A percentile compares a stretch with the other conserved stretches of the same genome.
These are phyloP conservation scores for Sporothrix pseudoabietina DNA, from an alignment of 2,329 filamentous ascomycete genomes.

Conservation along the genomic window DNA sequence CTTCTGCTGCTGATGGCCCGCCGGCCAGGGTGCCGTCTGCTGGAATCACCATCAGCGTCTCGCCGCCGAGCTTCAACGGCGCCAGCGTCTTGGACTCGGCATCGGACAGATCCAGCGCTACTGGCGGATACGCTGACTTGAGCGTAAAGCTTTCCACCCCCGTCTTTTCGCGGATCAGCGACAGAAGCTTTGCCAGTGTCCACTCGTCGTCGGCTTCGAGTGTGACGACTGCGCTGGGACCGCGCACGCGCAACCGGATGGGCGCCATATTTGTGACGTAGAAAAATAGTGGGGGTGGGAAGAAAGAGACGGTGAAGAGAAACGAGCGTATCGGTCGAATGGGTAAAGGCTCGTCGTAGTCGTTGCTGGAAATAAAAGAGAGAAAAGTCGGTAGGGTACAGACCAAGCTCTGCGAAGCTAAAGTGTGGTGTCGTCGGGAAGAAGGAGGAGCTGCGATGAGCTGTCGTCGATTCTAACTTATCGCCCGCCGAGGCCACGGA, in stretches of 20 bases:
- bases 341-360: not conserved
- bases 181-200: slow-evolving; percentile 63
- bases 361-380: not conserved
- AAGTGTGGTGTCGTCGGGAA: not conserved
- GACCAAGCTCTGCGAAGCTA: not conserved
- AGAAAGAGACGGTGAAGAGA: not conserved
- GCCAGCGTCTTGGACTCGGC: slow-evolving; percentile 46
- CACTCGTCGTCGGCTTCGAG: slow-evolving; percentile 63
- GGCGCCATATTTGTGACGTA: slow-evolving; percentile 26
- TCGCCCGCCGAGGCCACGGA: not conserved
- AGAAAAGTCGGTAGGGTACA: not conserved
- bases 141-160: slow-evolving; percentile 68
- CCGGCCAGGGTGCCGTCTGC: slow-evolving; percentile 39
- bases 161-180: slow-evolving; percentile 64
- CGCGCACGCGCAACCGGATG: slow-evolving; percentile 73
- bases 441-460: not conserved
- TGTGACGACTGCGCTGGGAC: slow-evolving; percentile 70
- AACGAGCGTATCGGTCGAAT: not conserved
- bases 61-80: slow-evolving; percentile 52
- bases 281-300: not conserved
- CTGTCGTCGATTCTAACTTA: not conserved
- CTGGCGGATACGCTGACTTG: slow-evolving; percentile 83
- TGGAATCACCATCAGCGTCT: slow-evolving; percentile 55
- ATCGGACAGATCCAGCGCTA: slow-evolving; percentile 64
- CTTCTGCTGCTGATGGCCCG: not conserved